phyloP scores from a whole-genome alignment of 768 basidiomycete genomes.

The Neoboletus magnificus region DNA sequence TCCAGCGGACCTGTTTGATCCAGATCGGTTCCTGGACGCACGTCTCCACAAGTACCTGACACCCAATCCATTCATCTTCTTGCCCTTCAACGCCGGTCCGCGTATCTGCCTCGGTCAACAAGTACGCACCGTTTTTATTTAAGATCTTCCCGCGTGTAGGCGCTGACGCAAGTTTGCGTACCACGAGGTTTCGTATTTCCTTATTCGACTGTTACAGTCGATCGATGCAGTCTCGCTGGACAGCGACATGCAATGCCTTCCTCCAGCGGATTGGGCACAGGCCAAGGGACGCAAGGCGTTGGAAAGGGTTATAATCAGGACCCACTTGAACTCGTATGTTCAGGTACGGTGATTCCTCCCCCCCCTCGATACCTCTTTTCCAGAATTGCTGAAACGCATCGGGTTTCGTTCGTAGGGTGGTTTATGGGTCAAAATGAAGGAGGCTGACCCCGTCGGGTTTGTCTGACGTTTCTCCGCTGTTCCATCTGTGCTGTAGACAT shows the following conservation, averaged over 20 bases:
- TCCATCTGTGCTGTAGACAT: neutral
- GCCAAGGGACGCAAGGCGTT: constrained; percentile 34
- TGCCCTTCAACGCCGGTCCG: constrained; percentile 67
- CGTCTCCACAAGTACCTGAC: constrained; percentile 50
- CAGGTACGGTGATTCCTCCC: constrained; percentile 30
- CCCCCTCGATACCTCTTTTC: no score
- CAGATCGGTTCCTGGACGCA: constrained; percentile 62
- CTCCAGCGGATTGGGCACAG: constrained; percentile 33
- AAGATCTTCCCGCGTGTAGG: no score
- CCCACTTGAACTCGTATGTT: constrained; percentile 43
- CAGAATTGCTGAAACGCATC: neutral
- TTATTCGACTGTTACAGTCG: constrained; percentile 49
- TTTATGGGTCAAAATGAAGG: constrained; percentile 26
- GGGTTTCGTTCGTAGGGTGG: constrained; percentile 13
- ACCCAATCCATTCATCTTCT: constrained; percentile 64
- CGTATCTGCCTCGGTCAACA: constrained; percentile 59
- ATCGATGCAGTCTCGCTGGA: constrained; percentile 43
- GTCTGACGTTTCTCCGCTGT: neutral
- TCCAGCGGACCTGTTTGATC: constrained; percentile 47
- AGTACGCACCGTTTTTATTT: constrained; percentile 10
- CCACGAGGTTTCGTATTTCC: constrained; percentile 52
- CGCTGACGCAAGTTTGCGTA: constrained; percentile 45
- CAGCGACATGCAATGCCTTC: constrained; percentile 33
- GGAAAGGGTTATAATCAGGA: constrained; percentile 39
- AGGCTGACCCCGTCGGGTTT: constrained; percentile 8